Evolutionary conservation across 2,329 filamentous ascomycete genomes (phyloP).

Genomic region (Penicillium psychrosexuale): DNA sequence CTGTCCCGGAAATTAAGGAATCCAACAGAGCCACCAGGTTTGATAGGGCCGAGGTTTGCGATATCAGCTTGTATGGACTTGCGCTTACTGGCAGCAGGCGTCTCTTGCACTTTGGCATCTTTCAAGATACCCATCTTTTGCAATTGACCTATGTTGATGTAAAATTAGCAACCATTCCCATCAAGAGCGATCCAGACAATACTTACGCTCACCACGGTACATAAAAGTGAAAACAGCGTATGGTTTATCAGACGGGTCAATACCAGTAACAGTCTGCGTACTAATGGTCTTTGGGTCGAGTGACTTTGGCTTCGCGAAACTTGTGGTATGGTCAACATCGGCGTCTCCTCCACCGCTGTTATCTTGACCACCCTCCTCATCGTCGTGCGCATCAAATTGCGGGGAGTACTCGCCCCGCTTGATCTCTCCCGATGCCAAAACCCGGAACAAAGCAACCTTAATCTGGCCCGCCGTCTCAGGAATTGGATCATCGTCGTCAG

Average conservation of each 20-base stretch:
- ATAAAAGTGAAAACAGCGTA: conserved; percentile 98
- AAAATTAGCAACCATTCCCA: not conserved
- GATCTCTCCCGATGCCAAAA: conserved; percentile 92
- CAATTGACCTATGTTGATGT: conserved; percentile 67
- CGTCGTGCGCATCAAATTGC: conserved; percentile 94
- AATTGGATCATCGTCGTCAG: conserved; percentile 72
- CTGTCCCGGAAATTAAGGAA: conserved; percentile 84
- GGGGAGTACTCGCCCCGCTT: conserved; percentile 98
- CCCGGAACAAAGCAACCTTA: conserved; percentile 94
- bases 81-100: conserved; percentile 65
- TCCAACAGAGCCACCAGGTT: conserved; percentile 80
- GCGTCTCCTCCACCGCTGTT: conserved; percentile 65
- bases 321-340: conserved; percentile 94
- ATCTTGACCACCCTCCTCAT: conserved; percentile 69
- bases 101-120: conserved; percentile 60
- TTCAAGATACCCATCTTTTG: conserved; percentile 91
- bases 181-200: not conserved
- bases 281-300: conserved; percentile 96
- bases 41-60: conserved; percentile 76
- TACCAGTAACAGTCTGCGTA: conserved; percentile 97
- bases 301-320: conserved; percentile 94
- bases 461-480: conserved; percentile 96
- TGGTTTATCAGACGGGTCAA: conserved; percentile 91
- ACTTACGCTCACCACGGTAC: conserved; percentile 90
- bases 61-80: conserved; percentile 83